Evolutionary conservation across 2,329 filamentous ascomycete genomes (phyloP).

Genomic region (Scedosporium apiospermum): DNA sequence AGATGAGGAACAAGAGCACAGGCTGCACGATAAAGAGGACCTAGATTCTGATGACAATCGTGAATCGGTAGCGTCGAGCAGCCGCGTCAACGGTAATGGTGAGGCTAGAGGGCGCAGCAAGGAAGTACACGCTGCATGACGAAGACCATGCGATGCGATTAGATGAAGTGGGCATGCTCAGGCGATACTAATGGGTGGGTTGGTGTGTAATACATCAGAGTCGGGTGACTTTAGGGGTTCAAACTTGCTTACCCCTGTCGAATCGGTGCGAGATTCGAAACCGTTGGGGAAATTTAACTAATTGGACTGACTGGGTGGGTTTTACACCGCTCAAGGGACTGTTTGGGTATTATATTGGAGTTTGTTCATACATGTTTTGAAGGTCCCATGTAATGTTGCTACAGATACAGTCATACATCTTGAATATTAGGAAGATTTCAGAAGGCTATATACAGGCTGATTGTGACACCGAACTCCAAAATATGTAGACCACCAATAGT

Average conservation of each 20-base stretch:
- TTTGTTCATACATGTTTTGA: not conserved
- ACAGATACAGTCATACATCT: not conserved
- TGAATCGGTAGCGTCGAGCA: conserved; percentile 41
- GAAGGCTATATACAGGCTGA: not conserved
- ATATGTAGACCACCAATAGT: too few relatives aligned
- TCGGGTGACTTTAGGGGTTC: too few relatives aligned
- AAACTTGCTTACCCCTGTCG: too few relatives aligned
- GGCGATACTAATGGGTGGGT: not conserved
- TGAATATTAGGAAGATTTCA: not conserved
- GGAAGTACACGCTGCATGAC: conserved; percentile 37
- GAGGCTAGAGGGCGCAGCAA: conserved; percentile 48
- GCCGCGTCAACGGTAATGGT: conserved; percentile 36
- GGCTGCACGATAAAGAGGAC: conserved; percentile 52
- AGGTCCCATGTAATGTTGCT: not conserved
- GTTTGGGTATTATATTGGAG: not conserved
- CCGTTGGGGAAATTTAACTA: too few relatives aligned
- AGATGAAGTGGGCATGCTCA: not conserved
- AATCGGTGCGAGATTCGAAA: too few relatives aligned
- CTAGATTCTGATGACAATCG: conserved; percentile 47
- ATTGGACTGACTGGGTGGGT: too few relatives aligned
- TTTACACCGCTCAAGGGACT: not conserved
- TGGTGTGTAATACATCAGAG: not conserved
- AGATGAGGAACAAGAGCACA: conserved; percentile 18
- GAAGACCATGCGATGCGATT: not conserved
- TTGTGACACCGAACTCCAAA: not conserved